Evolutionary conservation across 805 yeast genomes (phyloP).

Genomic region (Candida awuae): DNA sequence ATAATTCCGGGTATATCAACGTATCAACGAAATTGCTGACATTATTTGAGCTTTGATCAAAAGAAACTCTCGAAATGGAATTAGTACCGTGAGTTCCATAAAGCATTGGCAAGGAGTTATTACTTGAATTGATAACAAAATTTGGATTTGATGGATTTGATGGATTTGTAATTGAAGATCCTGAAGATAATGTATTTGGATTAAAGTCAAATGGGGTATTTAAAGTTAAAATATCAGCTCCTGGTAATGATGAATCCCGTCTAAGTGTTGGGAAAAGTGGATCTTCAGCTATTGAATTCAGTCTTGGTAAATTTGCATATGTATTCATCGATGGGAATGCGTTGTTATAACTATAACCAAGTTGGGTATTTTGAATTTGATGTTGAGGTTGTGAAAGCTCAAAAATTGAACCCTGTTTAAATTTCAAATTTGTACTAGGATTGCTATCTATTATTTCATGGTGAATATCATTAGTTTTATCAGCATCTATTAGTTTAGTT

Average conservation of each 20-base stretch:
- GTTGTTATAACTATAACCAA: not conserved
- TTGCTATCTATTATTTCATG: not conserved
- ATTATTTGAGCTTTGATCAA: slow-evolving; percentile 1
- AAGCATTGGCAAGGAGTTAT: not conserved
- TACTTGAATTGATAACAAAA: not conserved
- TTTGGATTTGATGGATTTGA: not conserved
- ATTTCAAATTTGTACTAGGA: not conserved
- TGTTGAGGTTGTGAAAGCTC: not conserved
- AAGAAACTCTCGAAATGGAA: not conserved
- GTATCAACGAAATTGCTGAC: slow-evolving; percentile 3
- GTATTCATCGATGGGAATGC: not conserved
- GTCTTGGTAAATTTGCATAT: slow-evolving; percentile 9
- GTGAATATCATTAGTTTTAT: not conserved
- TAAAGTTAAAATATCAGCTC: not conserved
- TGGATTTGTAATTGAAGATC: not conserved
- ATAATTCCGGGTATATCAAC: not conserved
- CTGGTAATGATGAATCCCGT: slow-evolving; percentile 15
- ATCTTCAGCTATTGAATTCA: slow-evolving; percentile 20
- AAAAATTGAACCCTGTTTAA: not conserved
- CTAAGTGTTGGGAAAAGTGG: slow-evolving; percentile 13
- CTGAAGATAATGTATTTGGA: not conserved
- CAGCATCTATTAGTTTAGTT: not conserved
- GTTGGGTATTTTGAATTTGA: not conserved
- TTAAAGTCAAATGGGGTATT: slow-evolving; percentile 1
- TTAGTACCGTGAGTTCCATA: not conserved